Evolutionary conservation across 805 yeast species (phyloP).

Genomic region (Babjeviella inositovora): DNA sequence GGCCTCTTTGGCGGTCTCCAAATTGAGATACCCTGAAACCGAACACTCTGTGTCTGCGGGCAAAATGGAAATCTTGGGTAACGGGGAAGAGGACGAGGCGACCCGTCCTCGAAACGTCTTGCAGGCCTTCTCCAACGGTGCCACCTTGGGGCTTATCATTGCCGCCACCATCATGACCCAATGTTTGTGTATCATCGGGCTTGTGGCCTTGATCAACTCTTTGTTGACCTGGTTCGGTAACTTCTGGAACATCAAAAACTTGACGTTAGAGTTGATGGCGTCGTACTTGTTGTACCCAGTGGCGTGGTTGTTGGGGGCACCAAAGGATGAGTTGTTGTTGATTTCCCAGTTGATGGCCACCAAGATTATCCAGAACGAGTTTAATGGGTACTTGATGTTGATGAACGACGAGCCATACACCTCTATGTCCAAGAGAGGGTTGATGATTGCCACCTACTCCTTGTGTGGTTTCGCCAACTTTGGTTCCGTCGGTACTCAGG

Average conservation of each 20-base stretch:
- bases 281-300: slow-evolving; percentile 46
- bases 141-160: slow-evolving; percentile 36
- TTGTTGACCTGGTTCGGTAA: slow-evolving; percentile 43
- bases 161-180: slow-evolving; percentile 43
- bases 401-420: slow-evolving; percentile 24
- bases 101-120: slow-evolving; percentile 22
- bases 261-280: slow-evolving; percentile 37
- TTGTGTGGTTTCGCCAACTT: slow-evolving; percentile 49
- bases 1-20: slow-evolving; percentile 43
- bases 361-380: slow-evolving; percentile 49
- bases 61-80: slow-evolving; percentile 24
- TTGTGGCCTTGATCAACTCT: slow-evolving; percentile 39
- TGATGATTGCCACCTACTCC: slow-evolving; percentile 41
- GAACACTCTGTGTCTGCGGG: slow-evolving; percentile 37
- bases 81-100: slow-evolving; percentile 12
- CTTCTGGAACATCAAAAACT: slow-evolving; percentile 38
- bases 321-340: slow-evolving; percentile 30
- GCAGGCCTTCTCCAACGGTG: slow-evolving; percentile 28
- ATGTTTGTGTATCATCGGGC: slow-evolving; percentile 43
- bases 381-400: slow-evolving; percentile 28
- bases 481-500: slow-evolving; percentile 44
- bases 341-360: slow-evolving; percentile 35
- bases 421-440: slow-evolving; percentile 29
- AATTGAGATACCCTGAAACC: slow-evolving; percentile 41
- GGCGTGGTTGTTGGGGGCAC: slow-evolving; percentile 40